These are phyloP conservation scores for Pleurotus ostreatus DNA, from an alignment of 768 basidiomycete genomes.

Conservation along the genomic window DNA sequence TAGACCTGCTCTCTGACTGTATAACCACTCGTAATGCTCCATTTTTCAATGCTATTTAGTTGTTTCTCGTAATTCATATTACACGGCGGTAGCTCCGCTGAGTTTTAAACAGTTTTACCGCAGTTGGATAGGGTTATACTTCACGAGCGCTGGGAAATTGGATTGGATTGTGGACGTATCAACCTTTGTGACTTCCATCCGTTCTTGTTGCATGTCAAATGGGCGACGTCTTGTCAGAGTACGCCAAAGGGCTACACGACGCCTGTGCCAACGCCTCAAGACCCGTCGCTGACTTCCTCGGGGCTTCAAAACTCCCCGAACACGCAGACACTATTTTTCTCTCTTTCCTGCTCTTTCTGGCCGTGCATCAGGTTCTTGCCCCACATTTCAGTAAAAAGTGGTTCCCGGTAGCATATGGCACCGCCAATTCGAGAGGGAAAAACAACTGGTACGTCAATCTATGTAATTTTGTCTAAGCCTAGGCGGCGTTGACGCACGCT, in stretches of 20 bases:
- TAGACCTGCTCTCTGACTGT: too few relatives aligned
- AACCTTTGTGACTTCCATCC: not conserved
- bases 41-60: too few relatives aligned
- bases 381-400: constrained; percentile 45
- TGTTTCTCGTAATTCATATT: not conserved
- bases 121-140: not conserved
- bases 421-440: constrained; percentile 38
- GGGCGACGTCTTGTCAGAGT: not conserved
- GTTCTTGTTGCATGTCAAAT: not conserved
- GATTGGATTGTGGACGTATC: not conserved
- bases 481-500: constrained; percentile 12
- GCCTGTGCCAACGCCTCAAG: not conserved
- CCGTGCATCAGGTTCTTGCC: constrained; percentile 54
- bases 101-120: not conserved
- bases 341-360: constrained; percentile 53
- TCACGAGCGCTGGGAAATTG: not conserved
- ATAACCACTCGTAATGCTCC: too few relatives aligned
- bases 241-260: not conserved
- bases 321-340: constrained; percentile 51
- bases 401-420: constrained; percentile 48
- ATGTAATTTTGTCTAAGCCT: not conserved
- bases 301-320: constrained; percentile 50
- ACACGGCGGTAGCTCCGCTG: not conserved
- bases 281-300: constrained; percentile 22
- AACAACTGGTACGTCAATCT: constrained; percentile 55